Conservation (phyloP, 2,329 filamentous ascomycete species). For the Elsinoe batatas region DNA sequence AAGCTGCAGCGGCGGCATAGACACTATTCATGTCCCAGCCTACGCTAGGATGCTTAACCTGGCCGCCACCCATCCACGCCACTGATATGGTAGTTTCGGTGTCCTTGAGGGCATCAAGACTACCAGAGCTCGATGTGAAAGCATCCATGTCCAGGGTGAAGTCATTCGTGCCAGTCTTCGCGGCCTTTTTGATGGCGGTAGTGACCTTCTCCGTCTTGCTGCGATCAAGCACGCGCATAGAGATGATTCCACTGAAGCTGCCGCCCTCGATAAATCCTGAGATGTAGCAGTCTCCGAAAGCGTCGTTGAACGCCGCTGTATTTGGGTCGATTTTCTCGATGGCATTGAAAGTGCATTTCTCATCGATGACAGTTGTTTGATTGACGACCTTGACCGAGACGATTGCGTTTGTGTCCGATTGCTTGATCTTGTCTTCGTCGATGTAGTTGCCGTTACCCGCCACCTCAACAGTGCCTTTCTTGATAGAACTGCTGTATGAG, state of each 20-base stretch:
- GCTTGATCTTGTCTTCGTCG: slow-evolving; percentile 6
- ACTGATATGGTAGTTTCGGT: slow-evolving; percentile 3
- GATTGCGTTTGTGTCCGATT: not conserved
- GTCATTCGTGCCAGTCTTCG: not conserved
- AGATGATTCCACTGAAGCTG: slow-evolving; percentile 11
- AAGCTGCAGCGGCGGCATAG: not conserved
- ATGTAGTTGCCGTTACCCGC: not conserved
- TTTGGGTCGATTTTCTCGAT: not conserved
- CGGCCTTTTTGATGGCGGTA: not conserved
- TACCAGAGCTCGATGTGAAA: not conserved
- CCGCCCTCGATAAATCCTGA: slow-evolving; percentile 14
- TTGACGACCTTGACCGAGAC: slow-evolving; percentile 12
- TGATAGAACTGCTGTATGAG: not conserved
- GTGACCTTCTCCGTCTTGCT: not conserved
- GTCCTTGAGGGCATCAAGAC: not conserved
- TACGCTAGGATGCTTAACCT: not conserved
- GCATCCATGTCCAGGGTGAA: not conserved
- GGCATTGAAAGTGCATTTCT: not conserved
- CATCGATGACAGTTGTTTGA: not conserved
- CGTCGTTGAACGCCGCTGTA: slow-evolving; percentile 1
- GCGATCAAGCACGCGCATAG: not conserved
- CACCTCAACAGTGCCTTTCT: not conserved
- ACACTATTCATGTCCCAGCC: not conserved
- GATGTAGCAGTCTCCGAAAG: slow-evolving; percentile 12
- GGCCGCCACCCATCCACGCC: not conserved